Evolutionary conservation across 805 yeast species (phyloP).

Genomic region (Saccharomycopsis malanga): DNA sequence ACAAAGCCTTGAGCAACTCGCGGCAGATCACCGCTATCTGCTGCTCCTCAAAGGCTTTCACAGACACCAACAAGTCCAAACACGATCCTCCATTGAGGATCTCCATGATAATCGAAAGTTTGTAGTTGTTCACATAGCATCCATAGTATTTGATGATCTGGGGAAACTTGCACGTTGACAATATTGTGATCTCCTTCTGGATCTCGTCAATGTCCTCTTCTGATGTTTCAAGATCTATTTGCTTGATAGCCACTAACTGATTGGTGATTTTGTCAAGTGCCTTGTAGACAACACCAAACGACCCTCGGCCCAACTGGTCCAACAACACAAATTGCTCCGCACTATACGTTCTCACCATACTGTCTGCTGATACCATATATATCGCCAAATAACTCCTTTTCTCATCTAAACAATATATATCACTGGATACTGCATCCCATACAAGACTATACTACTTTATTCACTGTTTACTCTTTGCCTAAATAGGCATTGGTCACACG

Average conservation of each 20-base stretch:
- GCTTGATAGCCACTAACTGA: slow-evolving; percentile 37
- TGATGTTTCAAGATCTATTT: slow-evolving; percentile 61
- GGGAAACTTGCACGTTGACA: slow-evolving; percentile 56
- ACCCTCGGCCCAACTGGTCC: slow-evolving; percentile 66
- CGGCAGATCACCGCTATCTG: slow-evolving; percentile 46
- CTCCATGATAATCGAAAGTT: slow-evolving; percentile 79
- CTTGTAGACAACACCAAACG: slow-evolving; percentile 69
- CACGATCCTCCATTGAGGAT: slow-evolving; percentile 73
- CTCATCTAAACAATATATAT: too few species aligned
- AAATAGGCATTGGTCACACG: too few species aligned
- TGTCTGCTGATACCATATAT: too few species aligned
- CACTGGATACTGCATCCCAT: too few species aligned
- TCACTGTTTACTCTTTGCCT: too few species aligned
- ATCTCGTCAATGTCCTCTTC: slow-evolving; percentile 67
- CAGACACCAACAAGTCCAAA: slow-evolving; percentile 52
- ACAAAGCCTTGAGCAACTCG: slow-evolving; percentile 53
- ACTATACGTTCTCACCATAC: slow-evolving; percentile 24
- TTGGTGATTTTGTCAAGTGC: slow-evolving; percentile 43
- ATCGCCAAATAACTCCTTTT: too few species aligned
- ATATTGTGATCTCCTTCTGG: slow-evolving; percentile 61
- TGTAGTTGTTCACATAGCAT: slow-evolving; percentile 60
- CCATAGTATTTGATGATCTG: slow-evolving; percentile 66
- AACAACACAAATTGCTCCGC: slow-evolving; percentile 41
- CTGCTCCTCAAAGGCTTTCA: slow-evolving; percentile 49
- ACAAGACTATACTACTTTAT: too few species aligned